Conservation (phyloP, 2,329 filamentous ascomycete genomes). For the Nakataea oryzae region DNA sequence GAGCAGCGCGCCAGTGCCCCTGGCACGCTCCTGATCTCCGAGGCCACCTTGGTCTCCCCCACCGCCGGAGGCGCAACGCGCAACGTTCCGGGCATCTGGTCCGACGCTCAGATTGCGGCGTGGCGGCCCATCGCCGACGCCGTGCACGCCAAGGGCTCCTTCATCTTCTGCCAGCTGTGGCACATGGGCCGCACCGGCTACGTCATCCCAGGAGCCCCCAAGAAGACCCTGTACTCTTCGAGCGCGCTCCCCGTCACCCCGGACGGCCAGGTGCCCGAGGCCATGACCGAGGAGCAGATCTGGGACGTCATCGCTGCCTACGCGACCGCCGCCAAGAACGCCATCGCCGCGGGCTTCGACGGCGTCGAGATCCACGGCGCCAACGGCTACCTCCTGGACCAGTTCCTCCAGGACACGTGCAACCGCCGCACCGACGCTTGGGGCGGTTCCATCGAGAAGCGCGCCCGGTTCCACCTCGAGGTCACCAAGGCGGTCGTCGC, state of each 20-base stretch:
- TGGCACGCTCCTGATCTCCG: conserved; percentile 7
- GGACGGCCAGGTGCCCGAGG: conserved; percentile 16
- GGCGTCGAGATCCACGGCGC: conserved; percentile 30
- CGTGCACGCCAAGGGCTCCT: conserved; percentile 9
- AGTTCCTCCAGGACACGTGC: conserved; percentile 41
- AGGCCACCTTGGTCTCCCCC: conserved; percentile 4
- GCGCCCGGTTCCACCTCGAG: conserved; percentile 39
- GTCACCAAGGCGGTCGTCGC: conserved; percentile 36
- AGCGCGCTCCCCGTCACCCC: conserved; percentile 33
- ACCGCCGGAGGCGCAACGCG: conserved; percentile 3
- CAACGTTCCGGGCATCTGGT: conserved; percentile 7
- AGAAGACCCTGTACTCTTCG: background rate
- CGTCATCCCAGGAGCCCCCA: conserved; percentile 6
- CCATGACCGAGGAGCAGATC: conserved; percentile 31
- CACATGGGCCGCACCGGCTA: conserved; percentile 18
- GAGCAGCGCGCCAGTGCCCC: conserved; percentile 3
- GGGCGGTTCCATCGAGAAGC: conserved; percentile 44
- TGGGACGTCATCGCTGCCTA: conserved; percentile 19
- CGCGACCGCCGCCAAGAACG: conserved; percentile 25
- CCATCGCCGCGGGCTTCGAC: conserved; percentile 39
- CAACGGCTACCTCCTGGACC: conserved; percentile 35
- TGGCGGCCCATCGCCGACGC: conserved; percentile 9
- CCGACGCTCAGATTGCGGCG: conserved; percentile 5
- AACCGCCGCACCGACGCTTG: conserved; percentile 46
- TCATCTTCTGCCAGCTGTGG: conserved; percentile 37